These are phyloP conservation scores for Sporothrix brasiliensis DNA, from an alignment of 2,329 filamentous ascomycete genomes.

Conservation along the genomic window DNA sequence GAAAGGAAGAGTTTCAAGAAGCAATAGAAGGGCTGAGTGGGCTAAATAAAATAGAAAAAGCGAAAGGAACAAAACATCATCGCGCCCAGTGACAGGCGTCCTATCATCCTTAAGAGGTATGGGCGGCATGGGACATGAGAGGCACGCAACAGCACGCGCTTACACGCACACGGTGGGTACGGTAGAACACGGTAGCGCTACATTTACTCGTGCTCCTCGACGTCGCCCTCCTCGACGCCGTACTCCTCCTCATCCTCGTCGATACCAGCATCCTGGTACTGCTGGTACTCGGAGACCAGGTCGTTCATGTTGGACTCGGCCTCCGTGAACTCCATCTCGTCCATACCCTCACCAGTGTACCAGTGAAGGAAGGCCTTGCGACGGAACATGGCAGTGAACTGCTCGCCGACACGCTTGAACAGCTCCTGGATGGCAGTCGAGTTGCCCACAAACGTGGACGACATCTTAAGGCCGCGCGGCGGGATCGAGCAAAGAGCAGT, in stretches of 20 bases:
- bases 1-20: conserved; percentile 24
- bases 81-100: conserved; percentile 8
- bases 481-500: conserved; percentile 99
- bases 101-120: no score
- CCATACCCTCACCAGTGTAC: conserved; percentile 99
- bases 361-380: conserved; percentile 99
- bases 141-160: neutral
- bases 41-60: conserved; percentile 31
- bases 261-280: conserved; percentile 98
- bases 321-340: conserved; percentile 99
- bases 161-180: neutral
- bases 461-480: conserved; percentile 98
- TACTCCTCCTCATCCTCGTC: conserved; percentile 98
- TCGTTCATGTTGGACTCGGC: conserved; percentile 99
- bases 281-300: conserved; percentile 98
- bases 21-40: conserved; percentile 32
- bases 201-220: conserved; percentile 57
- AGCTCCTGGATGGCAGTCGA: conserved; percentile 99
- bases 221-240: conserved; percentile 79
- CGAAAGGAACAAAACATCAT: conserved; percentile 27
- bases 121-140: neutral
- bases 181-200: neutral
- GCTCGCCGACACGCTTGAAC: conserved; percentile 99
- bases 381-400: conserved; percentile 99
- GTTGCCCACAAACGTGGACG: conserved; percentile 98